These are phyloP conservation scores for Suillus cothurnatus DNA, from an alignment of 768 basidiomycete genomes.

Conservation along the genomic window DNA sequence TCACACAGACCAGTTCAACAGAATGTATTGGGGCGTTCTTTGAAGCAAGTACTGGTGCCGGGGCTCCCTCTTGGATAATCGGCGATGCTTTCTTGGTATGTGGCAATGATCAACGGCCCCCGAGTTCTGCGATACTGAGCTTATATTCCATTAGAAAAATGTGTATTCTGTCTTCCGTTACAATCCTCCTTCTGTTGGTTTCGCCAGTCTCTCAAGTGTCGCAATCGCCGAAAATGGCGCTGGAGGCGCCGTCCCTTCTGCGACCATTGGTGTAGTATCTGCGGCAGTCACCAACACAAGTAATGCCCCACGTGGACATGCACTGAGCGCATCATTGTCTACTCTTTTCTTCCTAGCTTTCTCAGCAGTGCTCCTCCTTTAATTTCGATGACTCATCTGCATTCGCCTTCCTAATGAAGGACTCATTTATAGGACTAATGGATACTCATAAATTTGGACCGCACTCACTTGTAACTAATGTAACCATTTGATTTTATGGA, in stretches of 20 bases:
- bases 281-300: conserved; percentile 43
- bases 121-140: neutral
- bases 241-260: conserved; percentile 44
- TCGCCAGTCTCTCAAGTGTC: conserved; percentile 44
- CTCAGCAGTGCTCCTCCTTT: neutral
- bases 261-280: conserved; percentile 58
- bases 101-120: neutral
- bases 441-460: neutral
- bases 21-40: conserved; percentile 60
- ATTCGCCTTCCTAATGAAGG: neutral
- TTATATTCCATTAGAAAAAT: conserved; percentile 42
- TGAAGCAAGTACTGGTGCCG: conserved; percentile 37
- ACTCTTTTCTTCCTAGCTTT: neutral
- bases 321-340: conserved; percentile 4
- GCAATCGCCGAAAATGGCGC: conserved; percentile 31
- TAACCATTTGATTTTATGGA: neutral
- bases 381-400: neutral
- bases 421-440: conserved; percentile 1
- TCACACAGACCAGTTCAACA: conserved; percentile 37
- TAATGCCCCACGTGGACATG: conserved; percentile 8
- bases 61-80: conserved; percentile 49
- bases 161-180: conserved; percentile 59
- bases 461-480: neutral
- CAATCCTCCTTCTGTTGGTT: conserved; percentile 51
- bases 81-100: conserved; percentile 51